Evolutionary conservation across 805 yeast species (phyloP).

Genomic region (Candida maris): DNA sequence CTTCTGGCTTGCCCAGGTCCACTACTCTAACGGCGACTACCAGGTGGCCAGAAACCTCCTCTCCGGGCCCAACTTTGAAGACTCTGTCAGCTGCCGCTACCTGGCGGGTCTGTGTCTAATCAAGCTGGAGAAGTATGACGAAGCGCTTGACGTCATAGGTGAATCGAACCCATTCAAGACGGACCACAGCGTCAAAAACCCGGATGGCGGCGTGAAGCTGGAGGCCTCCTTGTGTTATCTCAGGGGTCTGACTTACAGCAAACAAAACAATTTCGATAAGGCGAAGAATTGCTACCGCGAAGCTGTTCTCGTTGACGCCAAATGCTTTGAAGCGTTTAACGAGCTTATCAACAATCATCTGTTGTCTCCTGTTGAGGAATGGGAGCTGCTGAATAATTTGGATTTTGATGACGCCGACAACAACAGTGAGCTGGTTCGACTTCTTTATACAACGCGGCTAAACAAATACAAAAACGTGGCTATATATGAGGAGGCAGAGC

Average conservation of each 20-base stretch:
- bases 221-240: constrained; percentile 85
- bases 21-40: constrained; percentile 71
- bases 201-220: constrained; percentile 81
- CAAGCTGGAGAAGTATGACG: constrained; percentile 77
- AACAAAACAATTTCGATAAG: constrained; percentile 75
- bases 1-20: constrained; percentile 92
- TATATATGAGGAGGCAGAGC: constrained; percentile 61
- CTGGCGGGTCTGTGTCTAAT: constrained; percentile 72
- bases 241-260: constrained; percentile 78
- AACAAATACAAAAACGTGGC: constrained; percentile 65
- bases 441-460: constrained; percentile 70
- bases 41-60: constrained; percentile 74
- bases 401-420: constrained; percentile 73
- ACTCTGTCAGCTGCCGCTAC: constrained; percentile 73
- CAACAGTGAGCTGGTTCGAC: constrained; percentile 74
- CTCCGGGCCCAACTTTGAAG: constrained; percentile 50
- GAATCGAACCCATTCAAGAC: constrained; percentile 69
- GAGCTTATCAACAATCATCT: constrained; percentile 69
- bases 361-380: constrained; percentile 80
- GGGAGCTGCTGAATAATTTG: constrained; percentile 66
- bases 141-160: constrained; percentile 82
- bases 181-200: constrained; percentile 36
- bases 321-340: constrained; percentile 89
- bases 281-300: constrained; percentile 87
- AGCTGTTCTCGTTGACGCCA: constrained; percentile 82